phyloP scores from a whole-genome alignment of 768 basidiomycete genomes.

The Chlorophyllum brunneum region DNA sequence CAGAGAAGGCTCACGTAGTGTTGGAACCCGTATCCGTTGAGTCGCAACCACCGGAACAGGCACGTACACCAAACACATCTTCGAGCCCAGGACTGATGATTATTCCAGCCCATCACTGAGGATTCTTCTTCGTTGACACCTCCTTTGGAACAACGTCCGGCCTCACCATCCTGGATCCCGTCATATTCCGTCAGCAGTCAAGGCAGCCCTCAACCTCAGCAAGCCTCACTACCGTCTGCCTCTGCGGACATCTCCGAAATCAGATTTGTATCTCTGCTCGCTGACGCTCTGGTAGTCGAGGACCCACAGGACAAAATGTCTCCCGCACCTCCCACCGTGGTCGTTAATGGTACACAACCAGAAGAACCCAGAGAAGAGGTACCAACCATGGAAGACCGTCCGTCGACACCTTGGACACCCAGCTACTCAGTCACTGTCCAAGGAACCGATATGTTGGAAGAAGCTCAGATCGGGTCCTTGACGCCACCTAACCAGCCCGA shows the following conservation, averaged over 20 bases:
- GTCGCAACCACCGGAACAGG: background rate
- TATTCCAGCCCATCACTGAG: background rate
- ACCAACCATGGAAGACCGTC: constrained; percentile 7
- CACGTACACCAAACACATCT: background rate
- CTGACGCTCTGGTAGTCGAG: background rate
- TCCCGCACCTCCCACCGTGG: background rate
- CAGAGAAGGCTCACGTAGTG: background rate
- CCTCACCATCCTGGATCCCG: constrained; percentile 18
- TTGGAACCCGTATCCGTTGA: background rate
- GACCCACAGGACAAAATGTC: background rate
- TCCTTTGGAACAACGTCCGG: constrained; percentile 1
- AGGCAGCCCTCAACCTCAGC: constrained; percentile 17
- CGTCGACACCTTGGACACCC: constrained; percentile 16
- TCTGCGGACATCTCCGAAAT: background rate
- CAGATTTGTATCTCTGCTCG: background rate
- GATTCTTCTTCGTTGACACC: constrained; percentile 3
- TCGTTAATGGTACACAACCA: background rate
- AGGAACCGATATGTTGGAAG: constrained; percentile 12
- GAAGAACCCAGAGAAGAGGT: background rate
- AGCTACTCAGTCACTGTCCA: constrained; percentile 20
- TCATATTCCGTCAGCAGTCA: constrained; percentile 21
- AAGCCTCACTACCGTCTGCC: background rate
- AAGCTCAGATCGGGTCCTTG: constrained; percentile 2
- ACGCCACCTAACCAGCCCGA: background rate
- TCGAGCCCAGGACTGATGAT: background rate